Base-by-base conservation (phyloP, 768 basidiomycete species). In the Clitopilus passeckerianus region DNA sequence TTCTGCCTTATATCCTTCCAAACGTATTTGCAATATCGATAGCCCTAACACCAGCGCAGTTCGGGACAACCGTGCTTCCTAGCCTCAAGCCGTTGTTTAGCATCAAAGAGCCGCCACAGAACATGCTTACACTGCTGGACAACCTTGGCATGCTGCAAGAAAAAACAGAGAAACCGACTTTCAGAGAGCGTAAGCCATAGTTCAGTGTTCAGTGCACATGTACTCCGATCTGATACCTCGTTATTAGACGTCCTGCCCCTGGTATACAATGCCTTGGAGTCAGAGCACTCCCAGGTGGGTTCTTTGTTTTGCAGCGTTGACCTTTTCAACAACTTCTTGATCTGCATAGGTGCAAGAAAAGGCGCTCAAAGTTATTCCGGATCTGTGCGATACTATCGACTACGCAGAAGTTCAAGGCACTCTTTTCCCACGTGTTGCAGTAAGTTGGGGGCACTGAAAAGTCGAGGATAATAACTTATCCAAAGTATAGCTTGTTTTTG, bases 71-170 rank as follows among this genome's bases (percentile, higher is more conserved):
- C 57, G 95, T 98, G 2, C 77, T 98, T 4, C 93, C 94, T 1
- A 90, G 87, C 65, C 79, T 98, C 34, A 94, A 90, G 67, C 96
- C 95, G 0, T 73, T 99, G 16, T 99, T 99, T 63, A 79, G 77
- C 0, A 77, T 98, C 67, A 94, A 91, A 70, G 97, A 99, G 66
- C 96, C 97, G 16, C 95, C 96, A 0, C 95, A 98, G 72, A 97
- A 95, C 63, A 96, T 98, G 92, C 72, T 98, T 55, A 95, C 94
- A 0, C 74, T 99, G 23, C 72, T 99, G 50, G 95, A 98, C 65
- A 96, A 96, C 66, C 79, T 99, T 7, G 76, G 82, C 22, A 83
- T 95, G 75, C 78, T 99, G 27, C 93, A 95, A 66, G 84, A 80
- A 60, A 99, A 99, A 75, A 95, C 94, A 1, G 87, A 91, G 57